phyloP scores from a whole-genome alignment of 805 yeast species.

The Metschnikowia similis region DNA sequence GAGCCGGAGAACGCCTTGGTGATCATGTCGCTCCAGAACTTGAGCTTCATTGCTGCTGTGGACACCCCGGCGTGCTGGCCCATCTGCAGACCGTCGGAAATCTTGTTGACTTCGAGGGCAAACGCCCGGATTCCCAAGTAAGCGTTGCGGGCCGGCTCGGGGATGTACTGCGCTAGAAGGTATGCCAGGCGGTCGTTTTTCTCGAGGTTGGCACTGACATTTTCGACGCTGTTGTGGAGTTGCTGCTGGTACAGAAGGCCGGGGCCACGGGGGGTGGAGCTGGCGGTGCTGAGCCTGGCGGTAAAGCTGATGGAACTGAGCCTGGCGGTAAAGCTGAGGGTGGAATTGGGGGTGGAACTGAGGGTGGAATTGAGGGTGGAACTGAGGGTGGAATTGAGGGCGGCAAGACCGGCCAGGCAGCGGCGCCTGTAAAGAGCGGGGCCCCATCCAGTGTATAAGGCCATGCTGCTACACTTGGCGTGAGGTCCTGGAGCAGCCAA shows the following conservation, averaged over 20 bases:
- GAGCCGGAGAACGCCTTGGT: slow-evolving; percentile 40
- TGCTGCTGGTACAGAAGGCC: slow-evolving; percentile 17
- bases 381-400: too few relatives aligned
- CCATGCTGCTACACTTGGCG: too few relatives aligned
- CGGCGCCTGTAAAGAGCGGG: too few relatives aligned
- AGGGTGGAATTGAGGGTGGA: too few relatives aligned
- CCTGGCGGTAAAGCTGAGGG: neutral
- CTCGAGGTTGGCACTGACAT: slow-evolving; percentile 43
- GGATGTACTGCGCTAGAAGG: slow-evolving; percentile 64
- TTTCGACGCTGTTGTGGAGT: slow-evolving; percentile 34
- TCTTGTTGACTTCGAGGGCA: slow-evolving; percentile 57
- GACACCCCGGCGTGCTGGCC: slow-evolving; percentile 36
- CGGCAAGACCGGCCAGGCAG: too few relatives aligned
- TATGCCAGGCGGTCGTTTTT: slow-evolving; percentile 59
- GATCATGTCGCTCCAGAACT: slow-evolving; percentile 69
- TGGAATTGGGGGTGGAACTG: neutral
- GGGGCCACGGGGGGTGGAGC: neutral
- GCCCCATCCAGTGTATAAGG: too few relatives aligned
- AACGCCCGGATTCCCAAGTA: slow-evolving; percentile 63
- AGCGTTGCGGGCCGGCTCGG: slow-evolving; percentile 57
- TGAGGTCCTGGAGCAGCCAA: too few relatives aligned
- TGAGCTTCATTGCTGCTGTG: slow-evolving; percentile 53
- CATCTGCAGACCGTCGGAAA: slow-evolving; percentile 29
- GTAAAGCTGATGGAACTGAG: too few relatives aligned
- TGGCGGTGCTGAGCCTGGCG: neutral